Percentiles rank a stretch among this genome's conserved stretches.
Evolutionary conservation across 352 stramenopile genomes (phyloP).

Genomic region (Pythium scleroteichum): DNA sequence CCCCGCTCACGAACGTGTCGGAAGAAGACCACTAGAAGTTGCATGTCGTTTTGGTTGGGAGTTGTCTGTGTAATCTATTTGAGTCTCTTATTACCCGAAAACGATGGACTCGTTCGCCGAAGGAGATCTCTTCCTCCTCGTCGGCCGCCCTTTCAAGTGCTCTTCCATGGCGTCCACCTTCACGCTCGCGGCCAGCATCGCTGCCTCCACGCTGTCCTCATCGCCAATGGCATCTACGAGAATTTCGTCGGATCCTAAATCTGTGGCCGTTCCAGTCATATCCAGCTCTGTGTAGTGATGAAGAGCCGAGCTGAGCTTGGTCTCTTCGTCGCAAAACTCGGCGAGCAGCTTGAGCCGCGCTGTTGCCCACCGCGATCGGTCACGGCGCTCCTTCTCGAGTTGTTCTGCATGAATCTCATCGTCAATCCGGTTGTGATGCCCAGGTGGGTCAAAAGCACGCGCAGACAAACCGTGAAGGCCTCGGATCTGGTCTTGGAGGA

Average conservation of each 20-base stretch:
- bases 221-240: conserved; percentile 8
- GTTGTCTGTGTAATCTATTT: not conserved
- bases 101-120: conserved; percentile 12
- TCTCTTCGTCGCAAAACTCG: conserved; percentile 83
- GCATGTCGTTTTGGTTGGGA: not conserved
- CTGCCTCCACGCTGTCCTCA: conserved; percentile 4
- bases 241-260: conserved; percentile 10
- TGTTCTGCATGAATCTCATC: conserved; percentile 40
- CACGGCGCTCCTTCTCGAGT: conserved; percentile 60
- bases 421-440: not conserved
- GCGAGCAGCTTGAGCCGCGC: conserved; percentile 68
- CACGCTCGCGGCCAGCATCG: not conserved
- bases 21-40: conserved; percentile 33
- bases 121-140: not conserved
- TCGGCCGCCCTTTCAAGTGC: not conserved
- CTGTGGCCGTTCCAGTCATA: not conserved
- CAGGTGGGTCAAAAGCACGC: not conserved
- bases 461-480: conserved; percentile 43
- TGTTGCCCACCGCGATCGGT: conserved; percentile 67
- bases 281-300: conserved; percentile 21
- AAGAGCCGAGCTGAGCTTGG: conserved; percentile 46
- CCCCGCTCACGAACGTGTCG: conserved; percentile 64
- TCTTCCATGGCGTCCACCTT: conserved; percentile 24
- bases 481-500: conserved; percentile 52
- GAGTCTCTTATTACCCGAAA: conserved; percentile 12